phyloP scores from a whole-genome alignment of 257 asterid genomes.

The Petunia axillaris region DNA sequence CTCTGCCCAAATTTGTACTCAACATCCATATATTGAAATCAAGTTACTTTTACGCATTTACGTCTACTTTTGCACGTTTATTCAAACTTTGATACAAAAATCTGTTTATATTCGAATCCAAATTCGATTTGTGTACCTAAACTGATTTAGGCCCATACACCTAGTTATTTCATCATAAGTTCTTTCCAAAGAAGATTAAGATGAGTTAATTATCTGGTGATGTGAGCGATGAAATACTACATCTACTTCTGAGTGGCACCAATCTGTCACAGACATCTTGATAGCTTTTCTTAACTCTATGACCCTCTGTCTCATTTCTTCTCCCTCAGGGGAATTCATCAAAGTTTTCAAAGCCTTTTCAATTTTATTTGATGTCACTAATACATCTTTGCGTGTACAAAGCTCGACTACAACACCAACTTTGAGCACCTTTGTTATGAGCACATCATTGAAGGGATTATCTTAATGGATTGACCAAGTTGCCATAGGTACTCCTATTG shows the following conservation, averaged over 20 bases:
- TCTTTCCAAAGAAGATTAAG: background rate
- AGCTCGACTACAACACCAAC: too few relatives aligned
- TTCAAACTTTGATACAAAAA: too few relatives aligned
- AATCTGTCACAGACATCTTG: background rate
- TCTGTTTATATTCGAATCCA: too few relatives aligned
- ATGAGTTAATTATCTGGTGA: background rate
- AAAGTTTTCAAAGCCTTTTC: background rate
- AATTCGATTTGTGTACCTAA: too few relatives aligned
- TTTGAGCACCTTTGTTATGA: background rate
- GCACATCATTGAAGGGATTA: constrained; percentile 22
- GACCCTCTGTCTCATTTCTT: background rate
- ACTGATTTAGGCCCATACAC: too few relatives aligned
- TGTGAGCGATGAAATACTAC: background rate
- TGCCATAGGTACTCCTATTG: constrained; percentile 21
- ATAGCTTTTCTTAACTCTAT: background rate
- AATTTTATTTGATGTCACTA: background rate
- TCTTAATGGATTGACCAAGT: constrained; percentile 25
- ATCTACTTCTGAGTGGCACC: background rate
- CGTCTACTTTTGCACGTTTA: too few relatives aligned
- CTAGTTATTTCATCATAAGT: too few relatives aligned
- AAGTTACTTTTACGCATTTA: too few relatives aligned
- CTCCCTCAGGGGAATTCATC: background rate
- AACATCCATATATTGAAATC: too few relatives aligned
- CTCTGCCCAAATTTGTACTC: too few relatives aligned
- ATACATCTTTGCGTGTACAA: background rate